Conservation (phyloP, 2,329 filamentous ascomycete species). For the Penicillium hesseltinei region DNA sequence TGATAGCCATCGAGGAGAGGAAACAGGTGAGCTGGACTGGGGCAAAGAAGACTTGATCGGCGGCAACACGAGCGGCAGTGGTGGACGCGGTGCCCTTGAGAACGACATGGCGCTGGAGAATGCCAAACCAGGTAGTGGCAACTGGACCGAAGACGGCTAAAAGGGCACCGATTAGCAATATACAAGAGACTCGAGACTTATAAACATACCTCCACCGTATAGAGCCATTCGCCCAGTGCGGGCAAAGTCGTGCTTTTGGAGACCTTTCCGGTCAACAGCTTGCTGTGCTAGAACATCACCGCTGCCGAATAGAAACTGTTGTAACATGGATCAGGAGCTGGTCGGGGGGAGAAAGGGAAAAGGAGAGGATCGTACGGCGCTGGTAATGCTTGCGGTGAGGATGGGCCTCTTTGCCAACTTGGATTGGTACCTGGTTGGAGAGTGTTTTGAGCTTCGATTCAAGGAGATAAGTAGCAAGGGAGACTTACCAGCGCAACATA, state of each 20-base stretch:
- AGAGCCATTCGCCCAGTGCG: slow-evolving; percentile 50
- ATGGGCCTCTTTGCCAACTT: slow-evolving; percentile 77
- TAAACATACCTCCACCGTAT: slow-evolving; percentile 49
- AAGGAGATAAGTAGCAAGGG: slow-evolving; percentile 4
- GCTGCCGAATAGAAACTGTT: slow-evolving; percentile 78
- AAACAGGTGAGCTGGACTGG: slow-evolving; percentile 80
- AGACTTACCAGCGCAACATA: slow-evolving; percentile 40
- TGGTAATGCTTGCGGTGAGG: slow-evolving; percentile 87
- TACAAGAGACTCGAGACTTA: not conserved
- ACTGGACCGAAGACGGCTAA: slow-evolving; percentile 77
- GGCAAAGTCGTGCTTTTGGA: slow-evolving; percentile 68
- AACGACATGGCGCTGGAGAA: slow-evolving; percentile 72
- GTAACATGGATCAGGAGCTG: not conserved
- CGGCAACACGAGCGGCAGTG: slow-evolving; percentile 72
- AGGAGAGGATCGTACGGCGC: slow-evolving; percentile 54
- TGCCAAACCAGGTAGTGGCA: slow-evolving; percentile 80
- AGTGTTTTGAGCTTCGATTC: slow-evolving; percentile 14
- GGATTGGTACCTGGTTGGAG: slow-evolving; percentile 72
- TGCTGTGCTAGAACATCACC: slow-evolving; percentile 92
- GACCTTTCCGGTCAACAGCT: slow-evolving; percentile 75
- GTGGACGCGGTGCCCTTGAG: slow-evolving; percentile 64
- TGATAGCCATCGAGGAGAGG: slow-evolving; percentile 76
- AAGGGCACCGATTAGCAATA: slow-evolving; percentile 1
- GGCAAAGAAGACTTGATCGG: slow-evolving; percentile 80
- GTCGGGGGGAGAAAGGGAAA: not conserved